phyloP scores from a whole-genome alignment of 176 grass and related monocot genomes.

The Hordeum vulgare region DNA sequence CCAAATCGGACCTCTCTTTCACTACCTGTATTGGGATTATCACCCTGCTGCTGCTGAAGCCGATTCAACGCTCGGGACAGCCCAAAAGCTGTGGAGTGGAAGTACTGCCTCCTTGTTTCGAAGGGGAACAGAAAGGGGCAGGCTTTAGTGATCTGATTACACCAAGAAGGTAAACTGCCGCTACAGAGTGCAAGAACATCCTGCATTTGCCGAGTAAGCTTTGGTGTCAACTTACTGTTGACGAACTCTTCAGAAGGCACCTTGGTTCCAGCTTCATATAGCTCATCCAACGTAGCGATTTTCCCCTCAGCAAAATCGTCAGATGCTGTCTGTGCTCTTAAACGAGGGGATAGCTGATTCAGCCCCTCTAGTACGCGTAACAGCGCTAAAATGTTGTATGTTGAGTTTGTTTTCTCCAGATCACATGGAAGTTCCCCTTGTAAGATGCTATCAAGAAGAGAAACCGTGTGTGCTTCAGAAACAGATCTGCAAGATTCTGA shows the following conservation, averaged over 20 bases:
- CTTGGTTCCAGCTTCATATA: conserved; percentile 45
- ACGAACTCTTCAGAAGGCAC: conserved; percentile 73
- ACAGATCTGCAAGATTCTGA: conserved; percentile 43
- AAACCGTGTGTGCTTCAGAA: conserved; percentile 28
- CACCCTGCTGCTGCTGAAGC: conserved; percentile 83
- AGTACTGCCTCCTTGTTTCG: conserved; percentile 83
- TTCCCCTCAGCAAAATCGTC: conserved; percentile 73
- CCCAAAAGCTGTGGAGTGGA: conserved; percentile 86
- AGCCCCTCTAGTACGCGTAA: conserved; percentile 63
- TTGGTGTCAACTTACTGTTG: conserved; percentile 81
- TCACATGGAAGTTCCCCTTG: conserved; percentile 87
- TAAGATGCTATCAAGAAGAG: conserved; percentile 87
- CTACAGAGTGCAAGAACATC: conserved; percentile 83
- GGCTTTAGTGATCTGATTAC: conserved; percentile 71
- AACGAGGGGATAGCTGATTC: conserved; percentile 66
- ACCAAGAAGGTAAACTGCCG: conserved; percentile 82
- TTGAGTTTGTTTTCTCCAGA: conserved; percentile 75
- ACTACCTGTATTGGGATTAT: conserved; percentile 46
- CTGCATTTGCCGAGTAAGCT: conserved; percentile 80
- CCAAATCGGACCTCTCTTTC: conserved; percentile 77
- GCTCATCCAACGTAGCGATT: conserved; percentile 37
- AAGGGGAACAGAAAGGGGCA: conserved; percentile 92
- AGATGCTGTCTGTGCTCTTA: conserved; percentile 48
- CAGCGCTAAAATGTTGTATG: conserved; percentile 76
- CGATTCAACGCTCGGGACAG: conserved; percentile 78